Evolutionary conservation across 2,329 filamentous ascomycete genomes (phyloP), one percentile per base, ranked within the genome.

Genomic region (Exophiala mesophila): DNA sequence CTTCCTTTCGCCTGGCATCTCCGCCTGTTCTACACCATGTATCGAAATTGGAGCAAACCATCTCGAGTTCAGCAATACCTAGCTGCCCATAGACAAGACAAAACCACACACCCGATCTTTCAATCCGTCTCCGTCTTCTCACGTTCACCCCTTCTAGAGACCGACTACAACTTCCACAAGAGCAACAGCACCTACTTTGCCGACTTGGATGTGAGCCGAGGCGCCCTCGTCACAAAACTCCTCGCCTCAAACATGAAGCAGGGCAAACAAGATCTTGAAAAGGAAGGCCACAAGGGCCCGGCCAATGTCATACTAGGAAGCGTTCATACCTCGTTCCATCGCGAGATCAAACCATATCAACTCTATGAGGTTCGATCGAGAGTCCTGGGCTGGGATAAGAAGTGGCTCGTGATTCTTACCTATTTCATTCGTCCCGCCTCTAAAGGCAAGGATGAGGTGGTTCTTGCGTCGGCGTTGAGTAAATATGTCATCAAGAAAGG

Each of bases 401-500:
- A 90, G 66, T 90, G 85, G 85, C 58, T 88, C 45, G 88, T 86
- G 61, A 73, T 88, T 28, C 68, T 87, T 23, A 85, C 80, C 16
- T 83, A 85, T 59, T 89, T 85, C 54, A 74, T 89, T 5, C 76
- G 69, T 10, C 66, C 65, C 20, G 63, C 63, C 15, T 62, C 63
- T 43, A 42, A 47, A 4, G 60, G 59, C 10, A 59, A 60, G 30
- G 62, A 67, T 34, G 61, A 80, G 76, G 63, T 78, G 47, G 73
- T 90, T 28, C 75, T 83, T 54, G 86, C 85, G 1, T 82, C 82
- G 0, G 81, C 80, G 1, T 64, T 90, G 31, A 82, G 77, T 67
- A 89, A 88, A 68, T 90, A 90, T 62, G 85, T 90, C 29, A 81
- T 87, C 61, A 90, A 90, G 69, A 73, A 88, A 42, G 85, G 83